Conservation (phyloP, 192 early-diverging fungal genomes). For the Coemansia interrupta region DNA sequence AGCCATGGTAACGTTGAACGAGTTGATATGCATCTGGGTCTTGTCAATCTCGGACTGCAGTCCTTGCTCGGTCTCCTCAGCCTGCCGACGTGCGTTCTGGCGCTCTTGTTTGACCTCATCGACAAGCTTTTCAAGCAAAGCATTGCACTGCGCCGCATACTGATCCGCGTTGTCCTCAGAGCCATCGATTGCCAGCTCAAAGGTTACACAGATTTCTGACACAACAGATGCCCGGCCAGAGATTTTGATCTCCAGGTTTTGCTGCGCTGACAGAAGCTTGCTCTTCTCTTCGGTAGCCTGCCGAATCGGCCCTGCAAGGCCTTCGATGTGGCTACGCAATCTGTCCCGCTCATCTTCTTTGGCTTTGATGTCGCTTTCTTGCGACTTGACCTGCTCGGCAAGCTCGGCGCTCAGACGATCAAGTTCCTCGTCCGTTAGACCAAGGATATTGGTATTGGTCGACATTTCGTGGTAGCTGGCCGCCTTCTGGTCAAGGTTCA, state of each 20-base stretch:
- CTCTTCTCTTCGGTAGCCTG: conserved; percentile 11
- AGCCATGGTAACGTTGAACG: conserved; percentile 18
- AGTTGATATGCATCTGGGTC: conserved; percentile 32
- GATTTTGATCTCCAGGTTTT: conserved; percentile 30
- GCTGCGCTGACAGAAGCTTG: conserved; percentile 27
- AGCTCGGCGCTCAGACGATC: conserved; percentile 53
- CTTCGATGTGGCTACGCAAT: conserved; percentile 14
- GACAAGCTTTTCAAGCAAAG: conserved; percentile 33
- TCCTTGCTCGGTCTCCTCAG: conserved; percentile 15
- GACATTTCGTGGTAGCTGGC: conserved; percentile 52
- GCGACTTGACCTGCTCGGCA: conserved; percentile 27
- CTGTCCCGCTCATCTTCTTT: conserved; percentile 24
- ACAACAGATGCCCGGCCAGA: conserved; percentile 19
- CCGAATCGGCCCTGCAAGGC: not conserved
- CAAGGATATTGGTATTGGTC: conserved; percentile 37
- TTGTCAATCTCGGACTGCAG: conserved; percentile 33
- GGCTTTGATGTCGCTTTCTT: conserved; percentile 30
- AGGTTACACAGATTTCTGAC: conserved; percentile 15
- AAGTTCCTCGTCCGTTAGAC: conserved; percentile 60
- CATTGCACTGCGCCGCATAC: conserved; percentile 15
- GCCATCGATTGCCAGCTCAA: conserved; percentile 5
- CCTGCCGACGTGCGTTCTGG: conserved; percentile 16
- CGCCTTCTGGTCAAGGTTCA: conserved; percentile 32
- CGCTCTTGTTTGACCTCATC: conserved; percentile 50
- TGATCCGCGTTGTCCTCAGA: conserved; percentile 16